Base-by-base conservation (phyloP, 2,329 filamentous ascomycete species). In the Pseudopyricularia javanii region DNA sequence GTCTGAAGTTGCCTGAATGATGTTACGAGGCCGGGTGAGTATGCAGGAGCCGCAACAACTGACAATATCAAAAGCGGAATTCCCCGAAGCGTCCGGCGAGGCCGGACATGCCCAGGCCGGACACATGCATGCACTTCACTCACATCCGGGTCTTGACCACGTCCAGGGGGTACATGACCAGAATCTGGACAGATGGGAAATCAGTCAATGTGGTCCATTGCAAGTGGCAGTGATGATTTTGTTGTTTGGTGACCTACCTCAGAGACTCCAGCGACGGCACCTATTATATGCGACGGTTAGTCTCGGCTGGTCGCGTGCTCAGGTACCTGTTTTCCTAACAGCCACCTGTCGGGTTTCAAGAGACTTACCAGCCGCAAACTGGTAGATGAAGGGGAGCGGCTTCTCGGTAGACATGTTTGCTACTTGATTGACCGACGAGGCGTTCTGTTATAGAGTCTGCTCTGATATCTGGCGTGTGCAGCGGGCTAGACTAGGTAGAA, bases 61-160 rank as follows among this genome's bases (percentile, higher is more conserved):
- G n/a, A n/a, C n/a, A n/a, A n/a, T n/a, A n/a, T n/a, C n/a, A n/a
- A n/a, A n/a, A n/a, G n/a, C n/a, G n/a, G n/a, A n/a, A n/a, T n/a
- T n/a, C n/a, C n/a, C n/a, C n/a, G n/a, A n/a, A n/a, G n/a, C n/a
- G n/a, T n/a, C n/a, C n/a, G n/a, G n/a, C n/a, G 22, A 45, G 20
- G 14, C 20, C 40, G 7, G 20, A 8, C 17, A 22, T 20, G 40
- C 22, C 3, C 28, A 9, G 9, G 28, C 9, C 28, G 28, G 28
- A 30, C 28, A 26, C 14, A 24, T 45, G 24, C 40, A 45, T 45
- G 48, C 59, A 58, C 53, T 59, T 57, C 58, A 69, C 84, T 79
- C 80, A 93, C 87, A 95, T 86, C 85, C 91, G 80, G 59, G 93
- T 97, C 80, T 97, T 97, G 70, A 97, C 89, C 55, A 98, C 93